Percentiles rank a stretch among this genome's conserved stretches.
Conservation (phyloP, 441 rosid species). For the Populus hybrid region DNA sequence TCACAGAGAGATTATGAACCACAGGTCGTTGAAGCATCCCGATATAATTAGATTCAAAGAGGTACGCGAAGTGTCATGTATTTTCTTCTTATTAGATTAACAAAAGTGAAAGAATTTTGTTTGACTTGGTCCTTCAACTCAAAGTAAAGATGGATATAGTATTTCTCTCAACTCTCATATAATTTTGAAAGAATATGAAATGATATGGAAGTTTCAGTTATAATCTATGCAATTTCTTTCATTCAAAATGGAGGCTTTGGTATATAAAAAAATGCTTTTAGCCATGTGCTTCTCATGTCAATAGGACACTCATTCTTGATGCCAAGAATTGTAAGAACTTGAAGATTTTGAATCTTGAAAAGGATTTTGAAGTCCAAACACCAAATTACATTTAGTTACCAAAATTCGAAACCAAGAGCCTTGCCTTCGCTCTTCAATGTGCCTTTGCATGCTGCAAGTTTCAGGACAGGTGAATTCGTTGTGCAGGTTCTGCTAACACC, state of each 20-base stretch:
- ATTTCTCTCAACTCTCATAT: no score
- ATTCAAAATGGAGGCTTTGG: not conserved
- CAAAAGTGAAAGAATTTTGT: not conserved
- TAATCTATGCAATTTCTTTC: not conserved
- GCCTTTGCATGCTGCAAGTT: not conserved
- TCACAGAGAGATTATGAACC: no score
- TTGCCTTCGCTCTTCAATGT: not conserved
- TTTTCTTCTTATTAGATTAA: not conserved
- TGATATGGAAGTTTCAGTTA: not conserved
- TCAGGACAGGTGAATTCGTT: no score
- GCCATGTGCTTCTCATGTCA: not conserved
- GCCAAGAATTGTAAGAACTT: no score
- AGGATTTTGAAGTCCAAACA: not conserved
- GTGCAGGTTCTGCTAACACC: no score
- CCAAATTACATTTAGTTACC: not conserved
- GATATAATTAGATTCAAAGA: no score
- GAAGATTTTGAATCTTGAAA: no score
- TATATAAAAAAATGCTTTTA: not conserved
- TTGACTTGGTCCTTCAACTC: no score
- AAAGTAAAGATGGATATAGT: no score
- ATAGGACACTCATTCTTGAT: not conserved
- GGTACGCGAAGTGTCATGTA: constrained; percentile 1
- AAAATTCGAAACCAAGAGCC: not conserved
- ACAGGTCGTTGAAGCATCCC: no score
- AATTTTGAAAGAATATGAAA: no score